Evolutionary conservation across 2,329 filamentous ascomycete genomes (phyloP).

Genomic region (Myotisia sp.): DNA sequence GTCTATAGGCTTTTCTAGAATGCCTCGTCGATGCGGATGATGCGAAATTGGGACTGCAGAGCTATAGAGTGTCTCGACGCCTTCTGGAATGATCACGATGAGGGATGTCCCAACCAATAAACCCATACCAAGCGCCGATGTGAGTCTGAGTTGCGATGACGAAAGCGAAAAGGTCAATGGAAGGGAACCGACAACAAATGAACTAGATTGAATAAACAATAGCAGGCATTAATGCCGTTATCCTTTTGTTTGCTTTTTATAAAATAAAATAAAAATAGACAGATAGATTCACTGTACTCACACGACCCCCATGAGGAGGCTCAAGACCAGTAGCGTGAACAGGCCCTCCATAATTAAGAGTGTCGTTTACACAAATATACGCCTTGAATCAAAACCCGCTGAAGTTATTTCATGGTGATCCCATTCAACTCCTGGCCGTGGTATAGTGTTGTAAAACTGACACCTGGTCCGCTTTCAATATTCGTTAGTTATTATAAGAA

Average conservation of each 20-base stretch:
- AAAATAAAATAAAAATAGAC: neutral
- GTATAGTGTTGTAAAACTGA: too few species aligned
- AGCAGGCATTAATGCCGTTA: neutral
- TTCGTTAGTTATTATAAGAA: too few species aligned
- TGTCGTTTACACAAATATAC: too few species aligned
- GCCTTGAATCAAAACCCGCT: too few species aligned
- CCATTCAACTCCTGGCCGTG: too few species aligned
- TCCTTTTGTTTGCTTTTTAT: neutral
- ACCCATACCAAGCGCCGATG: slow-evolving; percentile 85
- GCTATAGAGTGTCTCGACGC: slow-evolving; percentile 74
- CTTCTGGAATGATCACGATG: slow-evolving; percentile 95
- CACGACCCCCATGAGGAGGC: slow-evolving; percentile 52
- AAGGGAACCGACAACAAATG: slow-evolving; percentile 81
- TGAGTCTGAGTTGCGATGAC: slow-evolving; percentile 69
- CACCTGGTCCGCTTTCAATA: too few species aligned
- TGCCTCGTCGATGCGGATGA: slow-evolving; percentile 15
- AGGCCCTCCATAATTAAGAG: slow-evolving; percentile 46
- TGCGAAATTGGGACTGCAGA: slow-evolving; percentile 27
- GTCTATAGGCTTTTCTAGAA: slow-evolving; percentile 17
- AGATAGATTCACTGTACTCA: slow-evolving; percentile 28
- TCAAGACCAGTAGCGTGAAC: slow-evolving; percentile 49
- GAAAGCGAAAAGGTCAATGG: slow-evolving; percentile 81
- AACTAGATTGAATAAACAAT: slow-evolving; percentile 41
- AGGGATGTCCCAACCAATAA: slow-evolving; percentile 88
- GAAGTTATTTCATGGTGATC: too few species aligned